Conservation (phyloP, 768 basidiomycete genomes). For the Russula ochroleuca region DNA sequence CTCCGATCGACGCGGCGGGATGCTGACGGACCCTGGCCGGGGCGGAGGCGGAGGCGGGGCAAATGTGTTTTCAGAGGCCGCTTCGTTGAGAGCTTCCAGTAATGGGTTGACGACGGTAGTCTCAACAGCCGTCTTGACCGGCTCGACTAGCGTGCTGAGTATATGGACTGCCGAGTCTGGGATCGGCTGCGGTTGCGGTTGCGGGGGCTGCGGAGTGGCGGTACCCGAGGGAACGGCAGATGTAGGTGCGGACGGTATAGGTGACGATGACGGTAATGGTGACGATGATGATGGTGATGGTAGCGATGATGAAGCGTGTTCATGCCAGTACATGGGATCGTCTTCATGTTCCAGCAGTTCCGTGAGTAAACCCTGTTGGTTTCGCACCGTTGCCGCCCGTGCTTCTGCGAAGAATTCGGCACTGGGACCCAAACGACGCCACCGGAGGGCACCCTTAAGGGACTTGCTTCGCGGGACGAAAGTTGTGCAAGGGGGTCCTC, state of each 20-base stretch:
- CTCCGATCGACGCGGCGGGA: conserved; percentile 7
- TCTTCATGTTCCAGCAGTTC: conserved; percentile 65
- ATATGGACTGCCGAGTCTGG: not conserved
- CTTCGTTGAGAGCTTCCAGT: conserved; percentile 24
- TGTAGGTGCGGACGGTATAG: not conserved
- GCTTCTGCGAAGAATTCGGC: conserved; percentile 51
- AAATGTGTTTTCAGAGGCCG: conserved; percentile 16
- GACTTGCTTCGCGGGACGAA: not conserved
- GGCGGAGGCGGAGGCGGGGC: conserved; percentile 2
- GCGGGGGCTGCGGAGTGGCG: conserved; percentile 23
- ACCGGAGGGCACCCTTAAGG: not conserved
- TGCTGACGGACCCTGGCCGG: conserved; percentile 2
- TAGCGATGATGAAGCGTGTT: not conserved
- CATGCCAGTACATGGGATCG: conserved; percentile 56
- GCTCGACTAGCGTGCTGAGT: not conserved
- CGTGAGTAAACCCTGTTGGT: conserved; percentile 51
- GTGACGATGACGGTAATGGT: conserved; percentile 6
- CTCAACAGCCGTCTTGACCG: not conserved
- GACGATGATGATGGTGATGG: not conserved
- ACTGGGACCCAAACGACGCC: not conserved
- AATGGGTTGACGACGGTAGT: not conserved
- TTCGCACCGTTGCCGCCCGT: conserved; percentile 49
- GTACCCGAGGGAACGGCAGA: conserved; percentile 12
- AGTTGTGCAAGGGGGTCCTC: conserved; percentile 46
- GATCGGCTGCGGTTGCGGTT: not conserved